Conservation (phyloP, 2,329 filamentous ascomycete species). For the Ophiocordyceps camponoti-floridani region DNA sequence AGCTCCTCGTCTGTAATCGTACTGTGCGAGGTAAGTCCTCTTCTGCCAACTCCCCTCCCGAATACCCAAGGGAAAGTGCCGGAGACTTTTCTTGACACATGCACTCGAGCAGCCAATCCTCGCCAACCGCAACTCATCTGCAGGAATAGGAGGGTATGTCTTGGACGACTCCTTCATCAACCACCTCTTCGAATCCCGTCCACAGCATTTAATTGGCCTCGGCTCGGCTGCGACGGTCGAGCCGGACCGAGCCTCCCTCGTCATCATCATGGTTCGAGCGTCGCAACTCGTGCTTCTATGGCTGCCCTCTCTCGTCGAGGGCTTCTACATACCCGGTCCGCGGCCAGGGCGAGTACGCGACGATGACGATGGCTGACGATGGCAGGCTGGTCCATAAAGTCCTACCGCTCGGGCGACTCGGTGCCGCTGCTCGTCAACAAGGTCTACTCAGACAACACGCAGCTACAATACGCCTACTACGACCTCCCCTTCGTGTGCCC, state of each 20-base stretch:
- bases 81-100: too few relatives aligned
- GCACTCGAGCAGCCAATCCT: too few relatives aligned
- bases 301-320: constrained; percentile 21
- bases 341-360: background rate
- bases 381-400: constrained; percentile 63
- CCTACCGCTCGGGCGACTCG: constrained; percentile 56
- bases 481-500: constrained; percentile 79
- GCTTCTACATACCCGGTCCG: constrained; percentile 77
- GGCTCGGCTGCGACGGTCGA: background rate
- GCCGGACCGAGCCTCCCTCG: background rate
- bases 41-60: too few relatives aligned
- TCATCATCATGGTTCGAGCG: constrained; percentile 5
- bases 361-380: background rate
- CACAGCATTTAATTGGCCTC: background rate
- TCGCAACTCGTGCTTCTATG: constrained; percentile 24
- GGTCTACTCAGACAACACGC: constrained; percentile 74
- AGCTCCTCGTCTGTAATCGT: too few relatives aligned
- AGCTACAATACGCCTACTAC: constrained; percentile 83
- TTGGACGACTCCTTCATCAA: too few relatives aligned
- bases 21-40: too few relatives aligned
- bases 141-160: too few relatives aligned
- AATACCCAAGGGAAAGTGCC: too few relatives aligned
- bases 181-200: too few relatives aligned
- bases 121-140: too few relatives aligned
- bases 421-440: constrained; percentile 86